Conservation (phyloP, 1,284 basidiomycete genomes). For the Vanrija humicola region DNA sequence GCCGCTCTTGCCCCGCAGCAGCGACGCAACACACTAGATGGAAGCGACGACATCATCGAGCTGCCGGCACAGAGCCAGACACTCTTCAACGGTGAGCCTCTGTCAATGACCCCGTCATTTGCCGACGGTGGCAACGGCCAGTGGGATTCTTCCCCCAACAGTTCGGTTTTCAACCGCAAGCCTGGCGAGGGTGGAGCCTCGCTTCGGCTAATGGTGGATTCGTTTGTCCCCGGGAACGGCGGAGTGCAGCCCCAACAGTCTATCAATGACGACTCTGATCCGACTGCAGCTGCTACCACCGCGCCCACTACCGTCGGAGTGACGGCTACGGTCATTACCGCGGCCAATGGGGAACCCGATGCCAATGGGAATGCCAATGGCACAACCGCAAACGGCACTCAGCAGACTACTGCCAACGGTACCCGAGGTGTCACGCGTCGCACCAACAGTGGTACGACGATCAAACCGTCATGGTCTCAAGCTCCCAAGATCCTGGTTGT, state of each 20-base stretch:
- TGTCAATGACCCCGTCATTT: conserved; percentile 23
- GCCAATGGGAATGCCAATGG: not conserved
- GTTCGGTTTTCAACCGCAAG: conserved; percentile 30
- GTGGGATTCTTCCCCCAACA: too few relatives aligned
- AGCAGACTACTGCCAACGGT: conserved; percentile 4
- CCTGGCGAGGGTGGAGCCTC: conserved; percentile 25
- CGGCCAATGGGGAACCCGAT: not conserved
- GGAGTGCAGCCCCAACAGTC: too few relatives aligned
- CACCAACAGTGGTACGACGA: conserved; percentile 53
- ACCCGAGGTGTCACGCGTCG: conserved; percentile 1
- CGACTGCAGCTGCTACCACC: not conserved
- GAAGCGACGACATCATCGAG: conserved; percentile 21
- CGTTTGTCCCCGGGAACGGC: conserved; percentile 11
- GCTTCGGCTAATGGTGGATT: conserved; percentile 29
- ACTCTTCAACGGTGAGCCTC: conserved; percentile 26
- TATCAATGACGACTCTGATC: not conserved
- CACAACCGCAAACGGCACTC: not conserved
- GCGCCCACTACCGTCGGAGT: too few relatives aligned
- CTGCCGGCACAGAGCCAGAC: conserved; percentile 15
- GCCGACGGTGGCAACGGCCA: too few relatives aligned
- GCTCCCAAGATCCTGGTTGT: conserved; percentile 84
- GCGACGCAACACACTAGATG: not conserved
- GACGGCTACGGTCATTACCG: too few relatives aligned
- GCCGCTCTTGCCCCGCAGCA: not conserved
- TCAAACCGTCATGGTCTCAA: conserved; percentile 83